A percentile compares a stretch with the other conserved stretches of the same genome.
These are phyloP conservation scores for Hypericum androsaemum DNA, from an alignment of 345 rosid genomes.

Conservation along the genomic window DNA sequence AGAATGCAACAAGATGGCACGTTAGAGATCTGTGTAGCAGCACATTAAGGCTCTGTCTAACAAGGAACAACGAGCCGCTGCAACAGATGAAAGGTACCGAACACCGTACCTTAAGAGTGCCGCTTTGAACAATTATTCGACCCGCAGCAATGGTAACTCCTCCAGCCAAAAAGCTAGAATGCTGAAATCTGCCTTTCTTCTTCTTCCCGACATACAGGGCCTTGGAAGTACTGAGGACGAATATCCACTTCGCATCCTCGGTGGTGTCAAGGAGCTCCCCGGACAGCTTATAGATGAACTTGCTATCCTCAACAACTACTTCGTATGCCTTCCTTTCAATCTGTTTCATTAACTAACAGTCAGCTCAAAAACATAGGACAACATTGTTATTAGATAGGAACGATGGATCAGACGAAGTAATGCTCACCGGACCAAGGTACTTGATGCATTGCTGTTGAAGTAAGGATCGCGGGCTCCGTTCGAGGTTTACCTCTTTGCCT, in stretches of 20 bases:
- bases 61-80: too few relatives aligned
- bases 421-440: constrained; percentile 82
- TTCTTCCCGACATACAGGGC: constrained; percentile 68
- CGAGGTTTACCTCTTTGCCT: constrained; percentile 70
- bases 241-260: constrained; percentile 71
- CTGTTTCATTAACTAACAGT: constrained; percentile 19
- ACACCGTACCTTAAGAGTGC: constrained; percentile 46
- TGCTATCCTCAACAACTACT: constrained; percentile 62
- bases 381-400: background rate
- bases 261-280: constrained; percentile 54
- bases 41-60: too few relatives aligned
- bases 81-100: too few relatives aligned
- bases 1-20: background rate
- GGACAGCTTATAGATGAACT: constrained; percentile 48
- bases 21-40: background rate
- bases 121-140: constrained; percentile 50
- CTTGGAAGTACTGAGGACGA: constrained; percentile 75
- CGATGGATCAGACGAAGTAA: constrained; percentile 3
- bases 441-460: constrained; percentile 88
- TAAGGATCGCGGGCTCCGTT: constrained; percentile 60
- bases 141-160: constrained; percentile 86
- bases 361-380: background rate
- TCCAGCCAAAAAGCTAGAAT: constrained; percentile 92
- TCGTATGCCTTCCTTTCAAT: constrained; percentile 78
- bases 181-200: constrained; percentile 77